These are phyloP conservation scores for Silybum marianum DNA, from an alignment of 129 eudicot genomes.

Conservation along the genomic window DNA sequence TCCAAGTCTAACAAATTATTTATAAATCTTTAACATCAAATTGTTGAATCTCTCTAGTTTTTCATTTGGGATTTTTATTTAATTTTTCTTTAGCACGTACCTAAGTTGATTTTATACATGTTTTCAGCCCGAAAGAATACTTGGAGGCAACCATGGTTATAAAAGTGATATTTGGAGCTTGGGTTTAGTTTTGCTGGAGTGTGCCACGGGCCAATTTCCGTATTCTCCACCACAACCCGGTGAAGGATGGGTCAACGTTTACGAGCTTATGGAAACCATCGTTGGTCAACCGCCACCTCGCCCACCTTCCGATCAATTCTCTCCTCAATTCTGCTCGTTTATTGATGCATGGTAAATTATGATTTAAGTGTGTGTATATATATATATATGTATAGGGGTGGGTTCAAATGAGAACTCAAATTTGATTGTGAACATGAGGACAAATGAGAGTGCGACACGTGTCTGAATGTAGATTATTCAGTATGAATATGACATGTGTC, in stretches of 20 bases:
- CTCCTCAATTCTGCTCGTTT: slow-evolving; percentile 97
- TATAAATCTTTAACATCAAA: no score
- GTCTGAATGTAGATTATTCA: no score
- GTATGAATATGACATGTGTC: no score
- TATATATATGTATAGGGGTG: not conserved
- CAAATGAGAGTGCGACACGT: no score
- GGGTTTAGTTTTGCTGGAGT: slow-evolving; percentile 89
- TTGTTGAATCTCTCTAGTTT: not conserved
- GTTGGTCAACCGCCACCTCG: slow-evolving; percentile 78
- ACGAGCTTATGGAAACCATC: slow-evolving; percentile 85
- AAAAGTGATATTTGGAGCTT: slow-evolving; percentile 98
- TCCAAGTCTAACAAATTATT: no score
- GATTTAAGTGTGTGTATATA: not conserved
- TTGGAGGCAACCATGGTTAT: slow-evolving; percentile 61
- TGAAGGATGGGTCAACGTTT: slow-evolving; percentile 71
- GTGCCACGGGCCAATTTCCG: slow-evolving; percentile 88
- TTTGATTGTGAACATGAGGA: no score
- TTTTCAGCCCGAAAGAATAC: slow-evolving; percentile 92
- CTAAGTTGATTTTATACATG: not conserved
- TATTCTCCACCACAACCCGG: slow-evolving; percentile 77
- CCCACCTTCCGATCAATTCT: slow-evolving; percentile 70
- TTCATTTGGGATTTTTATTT: not conserved
- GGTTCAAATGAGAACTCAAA: no score
- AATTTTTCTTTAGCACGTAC: not conserved
- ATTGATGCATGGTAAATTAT: slow-evolving; percentile 82